These are phyloP conservation scores for Fusarium anthophilum DNA, from an alignment of 2,329 filamentous ascomycete genomes.

Conservation along the genomic window DNA sequence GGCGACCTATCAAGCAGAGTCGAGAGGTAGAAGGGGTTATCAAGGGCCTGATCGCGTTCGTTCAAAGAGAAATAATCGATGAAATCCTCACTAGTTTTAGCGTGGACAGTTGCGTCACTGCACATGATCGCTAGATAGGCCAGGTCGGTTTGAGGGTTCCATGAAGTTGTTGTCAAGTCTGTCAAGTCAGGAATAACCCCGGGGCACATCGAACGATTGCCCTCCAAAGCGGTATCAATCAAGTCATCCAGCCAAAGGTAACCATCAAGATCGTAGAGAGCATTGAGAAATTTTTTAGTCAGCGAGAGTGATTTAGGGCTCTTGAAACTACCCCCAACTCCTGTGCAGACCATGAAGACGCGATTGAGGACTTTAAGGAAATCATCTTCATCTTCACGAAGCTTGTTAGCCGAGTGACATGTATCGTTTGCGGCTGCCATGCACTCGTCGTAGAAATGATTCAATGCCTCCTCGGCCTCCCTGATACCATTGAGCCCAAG, in stretches of 20 bases:
- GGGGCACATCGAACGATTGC: background rate
- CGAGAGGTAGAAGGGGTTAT: background rate
- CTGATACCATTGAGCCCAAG: rapidly evolving
- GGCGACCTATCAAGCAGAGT: rapidly evolving
- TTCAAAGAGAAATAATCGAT: background rate
- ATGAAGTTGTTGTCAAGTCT: background rate
- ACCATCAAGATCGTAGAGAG: rapidly evolving
- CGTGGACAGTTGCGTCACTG: background rate
- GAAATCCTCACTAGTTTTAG: background rate
- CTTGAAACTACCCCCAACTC: background rate
- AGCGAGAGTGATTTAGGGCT: background rate
- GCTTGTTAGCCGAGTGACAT: background rate
- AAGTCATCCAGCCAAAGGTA: background rate
- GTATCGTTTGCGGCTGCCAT: background rate
- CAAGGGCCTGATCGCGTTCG: rapidly evolving
- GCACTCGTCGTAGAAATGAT: background rate
- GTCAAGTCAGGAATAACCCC: no score
- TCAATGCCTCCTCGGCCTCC: background rate
- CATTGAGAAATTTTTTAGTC: rapidly evolving
- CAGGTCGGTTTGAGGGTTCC: background rate
- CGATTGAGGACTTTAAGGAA: background rate
- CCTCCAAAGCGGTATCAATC: background rate
- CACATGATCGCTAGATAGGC: background rate
- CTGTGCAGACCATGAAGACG: background rate
- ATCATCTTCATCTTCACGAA: background rate